Evolutionary conservation across 257 asterid species (phyloP).

Genomic region (Cordia subcordata): DNA sequence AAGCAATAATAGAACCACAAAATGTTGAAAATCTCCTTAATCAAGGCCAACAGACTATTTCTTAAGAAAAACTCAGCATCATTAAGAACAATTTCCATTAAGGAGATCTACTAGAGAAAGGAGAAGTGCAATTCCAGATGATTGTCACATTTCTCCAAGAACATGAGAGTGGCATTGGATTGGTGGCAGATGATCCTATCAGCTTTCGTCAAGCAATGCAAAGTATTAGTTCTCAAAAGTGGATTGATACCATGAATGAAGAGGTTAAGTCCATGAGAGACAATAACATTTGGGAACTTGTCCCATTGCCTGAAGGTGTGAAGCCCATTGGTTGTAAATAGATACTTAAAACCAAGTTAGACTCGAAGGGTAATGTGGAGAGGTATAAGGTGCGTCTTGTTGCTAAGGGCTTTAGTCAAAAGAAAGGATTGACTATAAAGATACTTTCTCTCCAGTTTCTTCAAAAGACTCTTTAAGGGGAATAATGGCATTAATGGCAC

Average conservation of each 20-base stretch:
- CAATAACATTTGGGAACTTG: neutral
- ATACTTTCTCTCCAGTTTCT: too few species aligned
- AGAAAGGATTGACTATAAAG: too few species aligned
- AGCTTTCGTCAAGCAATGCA: neutral
- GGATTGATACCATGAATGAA: neutral
- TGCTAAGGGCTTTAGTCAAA: too few species aligned
- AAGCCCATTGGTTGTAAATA: neutral
- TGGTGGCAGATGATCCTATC: neutral
- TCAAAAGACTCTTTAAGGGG: too few species aligned
- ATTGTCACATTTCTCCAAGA: neutral
- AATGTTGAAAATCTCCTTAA: too few species aligned
- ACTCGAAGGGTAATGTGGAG: neutral
- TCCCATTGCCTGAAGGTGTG: neutral
- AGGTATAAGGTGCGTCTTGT: too few species aligned
- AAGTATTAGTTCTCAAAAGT: neutral
- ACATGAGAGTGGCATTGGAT: neutral
- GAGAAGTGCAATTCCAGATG: neutral
- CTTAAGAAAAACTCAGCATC: neutral
- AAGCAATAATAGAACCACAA: too few species aligned
- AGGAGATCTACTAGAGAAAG: constrained; percentile 5
- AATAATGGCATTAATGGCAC: neutral
- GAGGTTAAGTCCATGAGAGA: neutral
- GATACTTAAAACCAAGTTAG: neutral
- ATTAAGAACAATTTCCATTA: neutral
- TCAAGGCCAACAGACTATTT: neutral